Evolutionary conservation across 129 eudicot species (phyloP).

Genomic region (Artemisia annua): DNA sequence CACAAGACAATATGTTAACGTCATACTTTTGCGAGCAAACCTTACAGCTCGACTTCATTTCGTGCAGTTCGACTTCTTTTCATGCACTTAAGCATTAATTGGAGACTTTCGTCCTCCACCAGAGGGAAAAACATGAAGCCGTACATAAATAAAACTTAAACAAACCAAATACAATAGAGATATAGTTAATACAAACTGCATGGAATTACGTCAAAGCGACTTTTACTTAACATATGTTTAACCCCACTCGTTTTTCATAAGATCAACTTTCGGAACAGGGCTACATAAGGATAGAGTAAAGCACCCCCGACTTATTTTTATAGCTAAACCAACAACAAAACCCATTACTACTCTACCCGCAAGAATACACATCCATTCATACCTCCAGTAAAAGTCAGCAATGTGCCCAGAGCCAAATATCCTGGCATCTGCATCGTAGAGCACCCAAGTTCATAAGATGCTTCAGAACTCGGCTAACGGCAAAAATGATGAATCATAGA

Average conservation of each 20-base stretch:
- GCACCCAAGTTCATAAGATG: conserved; percentile 23
- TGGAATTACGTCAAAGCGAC: background rate
- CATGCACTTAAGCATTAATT: background rate
- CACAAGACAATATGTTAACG: no score
- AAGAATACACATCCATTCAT: conserved; percentile 20
- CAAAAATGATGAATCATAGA: conserved; percentile 28
- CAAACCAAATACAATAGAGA: background rate
- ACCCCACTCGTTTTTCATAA: conserved; percentile 15
- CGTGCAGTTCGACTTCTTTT: background rate
- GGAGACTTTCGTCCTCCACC: no score
- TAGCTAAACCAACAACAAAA: conserved; percentile 15
- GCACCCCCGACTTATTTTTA: conserved; percentile 14
- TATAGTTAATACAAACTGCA: background rate
- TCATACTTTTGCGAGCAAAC: no score
- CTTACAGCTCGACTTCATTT: background rate
- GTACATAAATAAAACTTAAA: background rate
- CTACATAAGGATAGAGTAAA: background rate
- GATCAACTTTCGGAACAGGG: background rate
- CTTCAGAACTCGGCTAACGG: conserved; percentile 15
- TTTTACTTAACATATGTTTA: conserved; percentile 10
- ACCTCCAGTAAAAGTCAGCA: conserved; percentile 15
- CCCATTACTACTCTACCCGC: conserved; percentile 20
- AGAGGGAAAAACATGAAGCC: background rate
- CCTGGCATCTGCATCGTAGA: background rate
- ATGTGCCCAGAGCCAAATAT: background rate